Percentiles rank a stretch among this genome's conserved stretches.
Evolutionary conservation across 768 basidiomycete species (phyloP).

Genomic region (Hygrophorus russula): DNA sequence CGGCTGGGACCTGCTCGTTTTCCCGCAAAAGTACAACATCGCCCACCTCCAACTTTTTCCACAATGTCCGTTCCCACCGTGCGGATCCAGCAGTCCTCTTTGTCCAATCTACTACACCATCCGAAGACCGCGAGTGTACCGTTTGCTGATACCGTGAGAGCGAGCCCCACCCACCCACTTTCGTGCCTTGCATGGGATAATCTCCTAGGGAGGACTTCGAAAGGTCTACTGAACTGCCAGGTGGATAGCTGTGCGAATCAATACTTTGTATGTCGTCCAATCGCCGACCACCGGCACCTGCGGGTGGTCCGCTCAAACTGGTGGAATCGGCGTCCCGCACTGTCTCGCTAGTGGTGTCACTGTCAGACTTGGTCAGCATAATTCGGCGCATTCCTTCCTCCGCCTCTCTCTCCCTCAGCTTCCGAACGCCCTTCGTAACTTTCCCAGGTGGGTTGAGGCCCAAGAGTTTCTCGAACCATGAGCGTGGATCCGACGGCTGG

Average conservation of each 20-base stretch:
- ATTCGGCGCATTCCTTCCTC: conserved; percentile 42
- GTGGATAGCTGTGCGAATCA: conserved; percentile 57
- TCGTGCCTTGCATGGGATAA: conserved; percentile 16
- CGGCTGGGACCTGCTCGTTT: conserved; percentile 94
- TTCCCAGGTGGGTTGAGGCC: conserved; percentile 60
- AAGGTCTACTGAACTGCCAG: conserved; percentile 22
- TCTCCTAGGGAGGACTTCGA: conserved; percentile 28
- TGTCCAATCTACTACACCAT: conserved; percentile 77
- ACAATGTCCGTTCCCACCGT: conserved; percentile 89
- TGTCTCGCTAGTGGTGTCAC: conserved; percentile 24
- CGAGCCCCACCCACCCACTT: conserved; percentile 29
- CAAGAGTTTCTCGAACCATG: conserved; percentile 66
- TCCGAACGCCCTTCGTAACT: conserved; percentile 77
- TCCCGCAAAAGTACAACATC: conserved; percentile 85
- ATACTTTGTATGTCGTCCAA: conserved; percentile 63
- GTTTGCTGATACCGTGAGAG: conserved; percentile 47
- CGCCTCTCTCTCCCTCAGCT: conserved; percentile 74
- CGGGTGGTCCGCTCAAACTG: conserved; percentile 19
- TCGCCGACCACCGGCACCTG: conserved; percentile 36
- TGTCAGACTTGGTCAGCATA: conserved; percentile 45
- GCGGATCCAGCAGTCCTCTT: conserved; percentile 60
- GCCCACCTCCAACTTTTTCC: conserved; percentile 99
- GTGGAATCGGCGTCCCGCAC: conserved; percentile 28
- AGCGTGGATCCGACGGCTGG: conserved; percentile 63
- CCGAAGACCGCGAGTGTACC: conserved; percentile 39